These are phyloP conservation scores for Lunularia cruciata DNA, from an alignment of 225 moss, liverwort and hornwort genomes.

Conservation along the genomic window DNA sequence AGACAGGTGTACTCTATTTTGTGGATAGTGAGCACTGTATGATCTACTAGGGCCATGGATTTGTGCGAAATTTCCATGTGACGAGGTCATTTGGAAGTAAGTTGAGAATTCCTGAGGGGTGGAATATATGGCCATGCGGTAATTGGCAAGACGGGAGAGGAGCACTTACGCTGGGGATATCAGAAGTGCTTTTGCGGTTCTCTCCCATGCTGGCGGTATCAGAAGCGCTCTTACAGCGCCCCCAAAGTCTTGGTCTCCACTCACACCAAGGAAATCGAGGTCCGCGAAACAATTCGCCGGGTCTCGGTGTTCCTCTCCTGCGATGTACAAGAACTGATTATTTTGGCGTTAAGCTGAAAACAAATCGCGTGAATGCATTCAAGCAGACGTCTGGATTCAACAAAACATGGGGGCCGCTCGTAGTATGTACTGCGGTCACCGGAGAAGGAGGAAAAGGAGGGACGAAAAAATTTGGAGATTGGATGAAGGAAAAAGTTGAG, in stretches of 20 bases:
- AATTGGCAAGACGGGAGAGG: too few relatives aligned
- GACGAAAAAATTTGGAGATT: constrained; percentile 19
- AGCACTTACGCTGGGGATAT: background rate
- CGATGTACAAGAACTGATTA: background rate
- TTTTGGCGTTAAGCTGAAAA: background rate
- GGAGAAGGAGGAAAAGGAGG: constrained; percentile 17
- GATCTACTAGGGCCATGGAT: too few relatives aligned
- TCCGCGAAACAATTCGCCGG: background rate
- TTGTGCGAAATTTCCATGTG: too few relatives aligned
- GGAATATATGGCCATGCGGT: too few relatives aligned
- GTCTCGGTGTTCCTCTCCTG: background rate
- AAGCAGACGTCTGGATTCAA: background rate
- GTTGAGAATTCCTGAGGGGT: too few relatives aligned
- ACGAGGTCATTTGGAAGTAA: too few relatives aligned
- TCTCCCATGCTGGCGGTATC: background rate
- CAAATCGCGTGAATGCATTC: background rate
- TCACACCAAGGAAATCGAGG: background rate
- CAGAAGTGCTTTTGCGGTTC: constrained; percentile 8
- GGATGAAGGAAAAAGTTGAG: constrained; percentile 39
- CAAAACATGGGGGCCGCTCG: background rate
- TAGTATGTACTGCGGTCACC: constrained; percentile 6
- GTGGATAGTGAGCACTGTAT: too few relatives aligned
- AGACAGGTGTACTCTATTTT: too few relatives aligned
- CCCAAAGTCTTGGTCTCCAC: background rate
- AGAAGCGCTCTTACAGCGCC: constrained; percentile 15